phyloP scores from a whole-genome alignment of 139 green algal species.

The Chlamydomonas sp. region DNA sequence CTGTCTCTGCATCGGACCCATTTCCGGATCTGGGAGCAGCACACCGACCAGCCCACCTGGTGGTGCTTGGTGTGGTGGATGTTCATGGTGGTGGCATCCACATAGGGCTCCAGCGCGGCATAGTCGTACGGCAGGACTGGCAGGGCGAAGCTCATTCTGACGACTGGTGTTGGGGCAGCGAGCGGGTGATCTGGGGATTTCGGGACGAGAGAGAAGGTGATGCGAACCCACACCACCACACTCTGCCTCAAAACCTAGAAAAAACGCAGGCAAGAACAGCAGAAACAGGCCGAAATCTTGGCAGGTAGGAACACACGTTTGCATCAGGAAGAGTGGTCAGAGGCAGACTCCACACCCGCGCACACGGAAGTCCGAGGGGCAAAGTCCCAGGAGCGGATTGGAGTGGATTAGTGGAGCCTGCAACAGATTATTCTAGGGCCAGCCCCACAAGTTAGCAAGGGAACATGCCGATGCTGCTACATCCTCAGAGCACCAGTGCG shows the following conservation, averaged over 20 bases:
- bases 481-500: background rate
- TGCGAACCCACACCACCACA: background rate
- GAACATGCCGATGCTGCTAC: background rate
- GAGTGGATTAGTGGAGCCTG: no score
- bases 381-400: background rate
- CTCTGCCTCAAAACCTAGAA: background rate
- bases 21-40: no score
- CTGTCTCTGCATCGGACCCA: background rate
- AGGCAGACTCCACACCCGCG: no score
- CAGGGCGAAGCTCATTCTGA: slow-evolving; percentile 47
- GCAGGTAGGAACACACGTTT: background rate
- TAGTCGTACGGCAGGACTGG: slow-evolving; percentile 61
- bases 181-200: background rate
- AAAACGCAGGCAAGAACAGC: background rate
- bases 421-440: background rate
- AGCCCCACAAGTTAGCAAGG: background rate
- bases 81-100: slow-evolving; percentile 73
- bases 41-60: slow-evolving; percentile 31
- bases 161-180: background rate
- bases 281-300: background rate
- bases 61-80: slow-evolving; percentile 79
- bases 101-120: slow-evolving; percentile 62
- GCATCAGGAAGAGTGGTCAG: no score
- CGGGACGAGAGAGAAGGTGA: background rate
- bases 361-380: background rate